Evolutionary conservation across 352 stramenopile species (phyloP).

Genomic region (Pythium rhizo-oryzae): DNA sequence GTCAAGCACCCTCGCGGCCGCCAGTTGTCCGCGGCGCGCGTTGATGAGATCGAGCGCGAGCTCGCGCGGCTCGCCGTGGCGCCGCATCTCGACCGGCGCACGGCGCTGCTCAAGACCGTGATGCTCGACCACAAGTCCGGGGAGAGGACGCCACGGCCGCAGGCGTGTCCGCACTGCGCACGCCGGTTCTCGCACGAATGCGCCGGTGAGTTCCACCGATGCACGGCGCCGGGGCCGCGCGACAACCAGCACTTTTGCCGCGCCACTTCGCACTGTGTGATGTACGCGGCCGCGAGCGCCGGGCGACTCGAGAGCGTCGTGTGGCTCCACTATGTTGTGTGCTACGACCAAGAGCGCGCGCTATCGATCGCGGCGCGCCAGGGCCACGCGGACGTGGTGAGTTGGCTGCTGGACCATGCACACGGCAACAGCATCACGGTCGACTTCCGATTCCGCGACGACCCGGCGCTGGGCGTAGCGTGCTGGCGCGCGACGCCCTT

Average conservation of each 20-base stretch:
- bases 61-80: not conserved
- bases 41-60: not conserved
- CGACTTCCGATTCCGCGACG: not conserved
- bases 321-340: slow-evolving; percentile 7
- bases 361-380: not conserved
- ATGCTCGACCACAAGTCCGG: not conserved
- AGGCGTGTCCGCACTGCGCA: not conserved
- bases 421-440: not conserved
- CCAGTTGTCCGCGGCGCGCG: not conserved
- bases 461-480: not conserved
- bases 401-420: slow-evolving; percentile 5
- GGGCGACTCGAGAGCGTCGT: slow-evolving; percentile 11
- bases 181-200: not conserved
- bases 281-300: slow-evolving; percentile 5
- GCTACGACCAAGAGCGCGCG: slow-evolving; percentile 10
- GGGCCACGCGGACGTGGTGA: not conserved
- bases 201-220: not conserved
- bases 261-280: not conserved
- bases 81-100: not conserved
- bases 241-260: not conserved
- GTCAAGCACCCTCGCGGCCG: not conserved
- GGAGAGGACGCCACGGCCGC: not conserved
- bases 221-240: not conserved
- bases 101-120: not conserved
- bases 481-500: not conserved